Evolutionary conservation across 2,329 filamentous ascomycete species (phyloP).

Genomic region (Xylaria sp.): DNA sequence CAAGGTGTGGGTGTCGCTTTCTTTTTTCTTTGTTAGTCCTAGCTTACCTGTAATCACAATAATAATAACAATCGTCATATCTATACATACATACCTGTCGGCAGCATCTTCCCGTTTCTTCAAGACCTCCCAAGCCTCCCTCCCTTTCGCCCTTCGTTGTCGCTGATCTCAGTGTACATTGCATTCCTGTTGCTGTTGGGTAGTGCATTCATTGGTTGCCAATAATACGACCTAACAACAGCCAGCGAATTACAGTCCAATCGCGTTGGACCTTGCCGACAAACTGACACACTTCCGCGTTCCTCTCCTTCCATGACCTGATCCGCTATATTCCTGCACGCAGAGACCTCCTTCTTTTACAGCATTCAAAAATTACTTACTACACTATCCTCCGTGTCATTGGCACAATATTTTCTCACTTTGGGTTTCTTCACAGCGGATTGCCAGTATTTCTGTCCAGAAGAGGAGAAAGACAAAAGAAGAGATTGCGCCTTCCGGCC

Average conservation of each 20-base stretch:
- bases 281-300: constrained; percentile 28
- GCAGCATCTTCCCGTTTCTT: not conserved
- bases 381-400: not conserved
- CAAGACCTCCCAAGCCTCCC: constrained; percentile 10
- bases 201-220: constrained; percentile 9
- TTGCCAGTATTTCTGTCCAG: not conserved
- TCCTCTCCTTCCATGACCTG: no score
- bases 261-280: constrained; percentile 18
- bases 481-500: constrained; percentile 14
- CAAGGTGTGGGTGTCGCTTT: constrained; percentile 23
- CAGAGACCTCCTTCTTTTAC: not conserved
- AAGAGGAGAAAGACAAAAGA: not conserved
- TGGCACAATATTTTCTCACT: not conserved
- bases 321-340: no score
- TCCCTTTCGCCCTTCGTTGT: not conserved
- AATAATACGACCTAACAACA: constrained; percentile 1
- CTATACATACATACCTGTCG: not conserved
- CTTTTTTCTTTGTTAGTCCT: constrained; percentile 1
- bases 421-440: constrained; percentile 5
- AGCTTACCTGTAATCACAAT: not conserved
- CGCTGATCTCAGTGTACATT: no score
- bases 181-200: constrained; percentile 3
- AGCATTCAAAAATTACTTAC: not conserved
- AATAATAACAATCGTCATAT: not conserved
- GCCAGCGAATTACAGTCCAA: constrained; percentile 13